Base-by-base conservation (phyloP, 345 rosid genomes). In the Noccaea bulbosa region DNA sequence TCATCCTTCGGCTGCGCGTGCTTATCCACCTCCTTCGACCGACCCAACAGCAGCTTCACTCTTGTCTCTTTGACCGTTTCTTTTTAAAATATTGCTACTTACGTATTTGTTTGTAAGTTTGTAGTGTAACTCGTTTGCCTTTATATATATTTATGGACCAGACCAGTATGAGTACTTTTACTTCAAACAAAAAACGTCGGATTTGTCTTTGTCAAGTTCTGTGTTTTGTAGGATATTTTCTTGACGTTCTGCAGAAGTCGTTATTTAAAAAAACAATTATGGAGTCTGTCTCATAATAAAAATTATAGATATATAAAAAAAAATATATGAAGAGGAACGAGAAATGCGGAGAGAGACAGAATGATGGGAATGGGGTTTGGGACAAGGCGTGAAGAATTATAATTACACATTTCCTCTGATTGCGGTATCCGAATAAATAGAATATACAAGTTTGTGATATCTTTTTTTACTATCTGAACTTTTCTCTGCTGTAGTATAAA, bases 341-440 rank as follows among this genome's bases (percentile, higher is more conserved):
- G 49, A 65, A 51, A 65, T 50, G 76, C 57, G 72, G 80, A 58
- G 48, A 65, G 62, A 71, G 76, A 77, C 76, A 77, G 71, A 70
- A 71, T 64, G 80, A 70, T 70, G 72, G 72, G 52, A 59, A 70
- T 27, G 30, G 20, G 44, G 65, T 38, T 49, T 6, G 79, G 43
- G 79, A 75, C 74, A 64, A 65, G 67, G 76, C 71, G 80, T 70
- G 68, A 49, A 7, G 53, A 54, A 5, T 62, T 62, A 75, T 63
- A 2, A 76, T 69, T 16, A 40, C 53, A 56, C 17, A 52, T 69
- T 55, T 32, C 79, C 79, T 76, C 55, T 76, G 66, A 76, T 76
- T 76, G 79, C 79, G 79, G 39, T 32, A 7, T 52, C 57, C 38
- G 57, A 52, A 20, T 20, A 20, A 20, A 20, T 20, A 27, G 30